Percentiles rank a stretch among this genome's conserved stretches.
phyloP scores from a whole-genome alignment of 139 green algal genomes.

The Asterochloris sp. region DNA sequence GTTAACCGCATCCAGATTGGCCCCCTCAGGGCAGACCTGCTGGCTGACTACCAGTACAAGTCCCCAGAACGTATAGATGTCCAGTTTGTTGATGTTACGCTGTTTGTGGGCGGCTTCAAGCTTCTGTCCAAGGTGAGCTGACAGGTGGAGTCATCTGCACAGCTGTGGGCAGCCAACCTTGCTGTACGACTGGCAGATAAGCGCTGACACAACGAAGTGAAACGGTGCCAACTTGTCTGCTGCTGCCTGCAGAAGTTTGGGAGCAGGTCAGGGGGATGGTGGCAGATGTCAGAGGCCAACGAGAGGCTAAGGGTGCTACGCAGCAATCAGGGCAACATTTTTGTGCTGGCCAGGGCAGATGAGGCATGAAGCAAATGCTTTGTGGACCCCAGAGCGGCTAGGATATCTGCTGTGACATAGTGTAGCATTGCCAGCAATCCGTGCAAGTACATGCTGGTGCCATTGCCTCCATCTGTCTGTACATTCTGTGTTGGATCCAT shows the following conservation, averaged over 20 bases:
- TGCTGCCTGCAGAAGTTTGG: conserved; percentile 27
- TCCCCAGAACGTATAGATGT: conserved; percentile 9
- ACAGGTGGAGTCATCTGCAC: neutral
- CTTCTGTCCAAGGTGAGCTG: conserved; percentile 20
- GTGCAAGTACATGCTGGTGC: too few species aligned
- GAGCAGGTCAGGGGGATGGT: conserved; percentile 22
- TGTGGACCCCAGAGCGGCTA: too few species aligned
- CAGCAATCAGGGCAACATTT: conserved; percentile 39
- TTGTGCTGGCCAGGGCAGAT: conserved; percentile 20
- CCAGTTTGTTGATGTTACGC: conserved; percentile 23
- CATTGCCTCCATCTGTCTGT: too few species aligned
- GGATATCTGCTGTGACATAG: too few species aligned
- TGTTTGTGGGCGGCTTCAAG: conserved; percentile 27
- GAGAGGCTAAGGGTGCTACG: conserved; percentile 29
- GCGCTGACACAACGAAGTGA: neutral
- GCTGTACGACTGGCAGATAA: neutral
- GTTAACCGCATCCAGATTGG: conserved; percentile 32
- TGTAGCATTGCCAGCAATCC: too few species aligned
- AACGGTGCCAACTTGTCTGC: neutral
- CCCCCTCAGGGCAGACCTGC: conserved; percentile 22
- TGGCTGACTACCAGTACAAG: conserved; percentile 18
- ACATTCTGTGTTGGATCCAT: too few species aligned
- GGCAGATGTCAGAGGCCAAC: conserved; percentile 23
- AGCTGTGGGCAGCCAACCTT: neutral
- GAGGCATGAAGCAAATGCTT: too few species aligned